Conservation (phyloP, 2,329 filamentous ascomycete genomes). For the Penicillium crustosum region DNA sequence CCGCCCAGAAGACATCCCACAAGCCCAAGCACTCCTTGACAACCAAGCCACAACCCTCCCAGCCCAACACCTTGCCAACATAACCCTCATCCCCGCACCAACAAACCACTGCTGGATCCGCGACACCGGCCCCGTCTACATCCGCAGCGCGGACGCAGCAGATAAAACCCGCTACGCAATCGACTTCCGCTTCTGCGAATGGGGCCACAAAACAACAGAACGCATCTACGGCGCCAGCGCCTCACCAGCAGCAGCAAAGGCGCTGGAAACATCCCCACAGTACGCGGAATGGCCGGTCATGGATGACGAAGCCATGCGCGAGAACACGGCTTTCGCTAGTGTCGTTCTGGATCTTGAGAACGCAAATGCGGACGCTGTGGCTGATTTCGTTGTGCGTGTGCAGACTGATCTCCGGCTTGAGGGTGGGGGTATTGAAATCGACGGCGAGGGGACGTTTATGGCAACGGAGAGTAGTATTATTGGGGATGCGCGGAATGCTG, state of each 20-base stretch:
- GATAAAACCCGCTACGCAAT: constrained; percentile 20
- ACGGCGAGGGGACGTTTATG: constrained; percentile 38
- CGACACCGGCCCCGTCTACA: constrained; percentile 33
- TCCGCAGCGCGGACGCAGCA: constrained; percentile 10
- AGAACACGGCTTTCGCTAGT: constrained; percentile 22
- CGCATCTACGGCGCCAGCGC: constrained; percentile 15
- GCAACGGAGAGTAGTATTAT: constrained; percentile 36
- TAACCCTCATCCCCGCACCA: constrained; percentile 19
- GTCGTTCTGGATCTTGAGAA: constrained; percentile 21
- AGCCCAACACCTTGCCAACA: constrained; percentile 6
- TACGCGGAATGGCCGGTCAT: constrained; percentile 20
- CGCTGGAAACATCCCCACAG: background rate
- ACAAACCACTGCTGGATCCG: constrained; percentile 34
- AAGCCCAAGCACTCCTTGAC: constrained; percentile 16
- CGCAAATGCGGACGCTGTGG: background rate
- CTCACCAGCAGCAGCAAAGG: constrained; percentile 11
- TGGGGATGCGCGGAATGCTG: constrained; percentile 32
- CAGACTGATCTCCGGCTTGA: constrained; percentile 28
- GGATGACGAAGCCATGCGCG: constrained; percentile 5
- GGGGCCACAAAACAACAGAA: constrained; percentile 22
- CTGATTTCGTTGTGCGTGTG: constrained; percentile 16
- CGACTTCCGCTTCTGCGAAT: constrained; percentile 27
- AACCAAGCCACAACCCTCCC: background rate
- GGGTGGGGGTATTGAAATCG: constrained; percentile 36
- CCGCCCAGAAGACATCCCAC: constrained; percentile 23